phyloP scores from a whole-genome alignment of 805 yeast genomes.

The Ogataea paraovalis region DNA sequence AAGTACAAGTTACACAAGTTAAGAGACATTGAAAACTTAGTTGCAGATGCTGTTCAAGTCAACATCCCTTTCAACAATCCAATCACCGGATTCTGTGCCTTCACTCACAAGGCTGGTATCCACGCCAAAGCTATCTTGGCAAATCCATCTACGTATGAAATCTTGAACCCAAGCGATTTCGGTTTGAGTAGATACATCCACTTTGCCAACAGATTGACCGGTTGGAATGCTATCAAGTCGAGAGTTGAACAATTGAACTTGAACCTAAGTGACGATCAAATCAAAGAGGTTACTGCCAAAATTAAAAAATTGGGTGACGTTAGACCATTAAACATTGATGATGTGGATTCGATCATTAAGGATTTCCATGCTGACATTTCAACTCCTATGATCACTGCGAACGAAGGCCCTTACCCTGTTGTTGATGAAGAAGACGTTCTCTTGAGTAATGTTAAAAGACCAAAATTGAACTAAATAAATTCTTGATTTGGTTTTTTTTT shows the following conservation, averaged over 20 bases:
- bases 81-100: slow-evolving; percentile 98
- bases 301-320: slow-evolving; percentile 94
- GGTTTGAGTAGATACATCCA: slow-evolving; percentile 96
- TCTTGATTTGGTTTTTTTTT: neutral
- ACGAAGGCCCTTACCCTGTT: slow-evolving; percentile 28
- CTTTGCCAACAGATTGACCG: slow-evolving; percentile 96
- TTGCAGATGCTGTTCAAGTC: slow-evolving; percentile 96
- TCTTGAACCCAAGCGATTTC: slow-evolving; percentile 89
- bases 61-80: slow-evolving; percentile 98
- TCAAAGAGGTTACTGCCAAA: slow-evolving; percentile 91
- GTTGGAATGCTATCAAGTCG: slow-evolving; percentile 98
- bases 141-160: slow-evolving; percentile 98
- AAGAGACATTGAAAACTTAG: slow-evolving; percentile 91
- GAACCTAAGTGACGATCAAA: slow-evolving; percentile 83
- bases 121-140: slow-evolving; percentile 99
- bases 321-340: slow-evolving; percentile 90
- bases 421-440: slow-evolving; percentile 25
- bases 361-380: slow-evolving; percentile 72
- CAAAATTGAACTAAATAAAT: slow-evolving; percentile 23
- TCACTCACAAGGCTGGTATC: slow-evolving; percentile 98
- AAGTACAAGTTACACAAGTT: slow-evolving; percentile 94
- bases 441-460: slow-evolving; percentile 32
- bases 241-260: slow-evolving; percentile 96
- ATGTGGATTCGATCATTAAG: slow-evolving; percentile 94
- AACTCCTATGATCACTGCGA: slow-evolving; percentile 44